These are phyloP conservation scores for Pseudonitzschia delicatissima DNA, from an alignment of 108 stramenopile species.

Conservation along the genomic window DNA sequence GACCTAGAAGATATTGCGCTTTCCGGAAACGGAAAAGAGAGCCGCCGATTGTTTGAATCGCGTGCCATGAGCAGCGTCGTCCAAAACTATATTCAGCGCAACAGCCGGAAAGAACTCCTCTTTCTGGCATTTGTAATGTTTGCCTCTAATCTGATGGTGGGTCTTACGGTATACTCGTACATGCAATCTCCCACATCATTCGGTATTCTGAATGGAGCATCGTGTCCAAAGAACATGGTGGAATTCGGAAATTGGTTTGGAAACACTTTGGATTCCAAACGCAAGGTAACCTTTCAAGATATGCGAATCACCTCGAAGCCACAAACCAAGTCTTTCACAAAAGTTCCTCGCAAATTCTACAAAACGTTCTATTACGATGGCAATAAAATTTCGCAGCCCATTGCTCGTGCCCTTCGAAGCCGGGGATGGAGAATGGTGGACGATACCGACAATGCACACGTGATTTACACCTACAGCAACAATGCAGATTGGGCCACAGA, in stretches of 20 bases:
- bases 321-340: background rate
- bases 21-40: too few relatives aligned
- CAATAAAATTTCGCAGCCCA: slow-evolving; percentile 11
- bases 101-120: too few relatives aligned
- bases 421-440: slow-evolving; percentile 3
- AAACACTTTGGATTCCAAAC: background rate
- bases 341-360: background rate
- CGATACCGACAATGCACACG: slow-evolving; percentile 15
- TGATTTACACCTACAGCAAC: slow-evolving; percentile 14
- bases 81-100: too few relatives aligned
- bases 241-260: slow-evolving; percentile 6
- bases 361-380: slow-evolving; percentile 17
- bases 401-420: slow-evolving; percentile 12
- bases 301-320: background rate
- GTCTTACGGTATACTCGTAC: too few relatives aligned
- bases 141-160: too few relatives aligned
- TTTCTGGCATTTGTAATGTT: too few relatives aligned
- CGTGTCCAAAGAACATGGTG: slow-evolving; percentile 1
- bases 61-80: too few relatives aligned
- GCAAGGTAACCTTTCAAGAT: background rate
- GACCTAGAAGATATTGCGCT: too few relatives aligned
- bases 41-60: too few relatives aligned
- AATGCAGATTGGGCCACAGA: slow-evolving; percentile 3
- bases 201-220: too few relatives aligned
- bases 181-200: too few relatives aligned